Evolutionary conservation across 345 rosid species (phyloP).

Genomic region (Firmiana major): DNA sequence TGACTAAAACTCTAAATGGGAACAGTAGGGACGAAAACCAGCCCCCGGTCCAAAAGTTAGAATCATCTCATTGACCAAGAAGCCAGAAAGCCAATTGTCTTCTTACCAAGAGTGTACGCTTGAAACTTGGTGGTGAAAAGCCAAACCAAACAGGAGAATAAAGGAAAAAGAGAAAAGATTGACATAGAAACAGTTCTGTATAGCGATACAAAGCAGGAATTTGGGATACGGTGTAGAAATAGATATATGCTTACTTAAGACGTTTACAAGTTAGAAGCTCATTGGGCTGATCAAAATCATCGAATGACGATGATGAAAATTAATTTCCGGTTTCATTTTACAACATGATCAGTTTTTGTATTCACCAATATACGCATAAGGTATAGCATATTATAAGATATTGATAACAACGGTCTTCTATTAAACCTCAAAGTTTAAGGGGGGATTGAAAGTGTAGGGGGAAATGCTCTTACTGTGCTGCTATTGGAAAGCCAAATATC

Average conservation of each 20-base stretch:
- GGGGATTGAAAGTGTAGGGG: no score
- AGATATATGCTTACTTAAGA: neutral
- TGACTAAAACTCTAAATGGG: no score
- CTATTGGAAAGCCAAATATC: no score
- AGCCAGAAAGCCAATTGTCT: no score
- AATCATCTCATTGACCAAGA: no score
- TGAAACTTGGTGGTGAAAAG: neutral
- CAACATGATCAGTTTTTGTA: neutral
- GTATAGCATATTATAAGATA: no score
- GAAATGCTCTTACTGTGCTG: no score
- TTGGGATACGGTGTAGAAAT: neutral
- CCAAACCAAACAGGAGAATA: neutral
- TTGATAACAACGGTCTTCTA: no score
- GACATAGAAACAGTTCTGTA: neutral
- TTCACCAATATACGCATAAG: no score
- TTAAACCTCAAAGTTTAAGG: no score
- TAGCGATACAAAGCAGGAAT: neutral
- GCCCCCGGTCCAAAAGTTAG: neutral
- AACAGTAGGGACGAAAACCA: no score
- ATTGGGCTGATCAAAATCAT: neutral
- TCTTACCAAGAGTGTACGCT: no score
- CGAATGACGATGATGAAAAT: neutral
- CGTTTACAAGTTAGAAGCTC: neutral
- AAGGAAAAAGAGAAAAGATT: neutral
- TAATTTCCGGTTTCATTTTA: neutral